Percentiles rank a stretch among this genome's conserved stretches.
These are phyloP conservation scores for Amanita molliuscula DNA, from an alignment of 768 basidiomycete genomes.

Conservation along the genomic window DNA sequence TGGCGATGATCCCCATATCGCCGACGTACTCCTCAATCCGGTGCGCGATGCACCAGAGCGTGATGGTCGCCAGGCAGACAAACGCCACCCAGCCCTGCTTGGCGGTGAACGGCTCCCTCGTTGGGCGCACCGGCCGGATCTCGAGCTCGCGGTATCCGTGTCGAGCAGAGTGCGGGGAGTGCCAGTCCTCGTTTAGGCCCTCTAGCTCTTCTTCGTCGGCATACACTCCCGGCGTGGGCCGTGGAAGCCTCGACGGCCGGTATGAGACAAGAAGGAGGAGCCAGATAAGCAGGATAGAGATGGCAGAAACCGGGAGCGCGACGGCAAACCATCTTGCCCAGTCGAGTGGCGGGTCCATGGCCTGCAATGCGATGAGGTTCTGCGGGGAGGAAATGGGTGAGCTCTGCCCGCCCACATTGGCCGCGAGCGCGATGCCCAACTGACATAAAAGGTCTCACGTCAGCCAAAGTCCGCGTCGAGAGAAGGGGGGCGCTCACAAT, in stretches of 20 bases:
- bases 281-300: conserved; percentile 91
- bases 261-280: conserved; percentile 77
- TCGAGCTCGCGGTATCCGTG: conserved; percentile 2
- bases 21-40: conserved; percentile 67
- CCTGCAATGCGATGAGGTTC: conserved; percentile 86
- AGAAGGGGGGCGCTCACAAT: conserved; percentile 48
- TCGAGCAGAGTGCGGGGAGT: neutral
- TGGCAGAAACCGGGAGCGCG: conserved; percentile 78
- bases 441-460: conserved; percentile 17
- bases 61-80: conserved; percentile 79
- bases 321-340: conserved; percentile 95
- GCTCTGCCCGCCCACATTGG: conserved; percentile 95
- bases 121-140: conserved; percentile 77
- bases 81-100: conserved; percentile 88
- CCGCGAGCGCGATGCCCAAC: conserved; percentile 96
- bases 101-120: conserved; percentile 66
- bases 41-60: conserved; percentile 83
- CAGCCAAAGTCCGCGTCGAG: neutral
- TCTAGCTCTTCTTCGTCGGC: conserved; percentile 24
- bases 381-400: conserved; percentile 98
- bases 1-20: conserved; percentile 96
- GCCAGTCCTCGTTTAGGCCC: conserved; percentile 38
- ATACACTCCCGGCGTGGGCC: conserved; percentile 27
- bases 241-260: conserved; percentile 58
- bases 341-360: conserved; percentile 76